phyloP scores from a whole-genome alignment of 2,329 filamentous ascomycete species.

The Torrubiellomyces zombiae region DNA sequence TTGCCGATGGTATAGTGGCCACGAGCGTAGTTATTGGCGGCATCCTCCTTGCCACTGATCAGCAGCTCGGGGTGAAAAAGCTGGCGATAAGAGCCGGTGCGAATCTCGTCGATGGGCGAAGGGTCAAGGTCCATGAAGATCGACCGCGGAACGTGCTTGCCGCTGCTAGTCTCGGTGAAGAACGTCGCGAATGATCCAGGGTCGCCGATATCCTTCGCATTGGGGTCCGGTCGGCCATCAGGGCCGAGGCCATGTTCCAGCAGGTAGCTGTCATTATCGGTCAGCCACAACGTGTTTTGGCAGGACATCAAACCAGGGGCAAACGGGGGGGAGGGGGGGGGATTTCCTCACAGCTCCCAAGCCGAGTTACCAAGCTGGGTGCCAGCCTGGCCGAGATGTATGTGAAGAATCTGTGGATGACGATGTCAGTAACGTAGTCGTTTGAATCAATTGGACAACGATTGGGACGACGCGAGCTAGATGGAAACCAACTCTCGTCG shows the following conservation, averaged over 20 bases:
- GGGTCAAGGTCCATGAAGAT: constrained; percentile 60
- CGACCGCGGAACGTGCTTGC: constrained; percentile 57
- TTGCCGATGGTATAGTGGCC: constrained; percentile 64
- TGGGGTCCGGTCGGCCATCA: constrained; percentile 48
- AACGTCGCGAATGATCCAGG: constrained; percentile 54
- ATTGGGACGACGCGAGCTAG: not conserved
- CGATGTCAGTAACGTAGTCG: constrained; percentile 5
- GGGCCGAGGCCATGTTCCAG: constrained; percentile 53
- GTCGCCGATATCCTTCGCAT: constrained; percentile 40
- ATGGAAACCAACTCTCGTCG: constrained; percentile 6
- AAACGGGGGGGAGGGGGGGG: no score
- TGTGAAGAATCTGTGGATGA: constrained; percentile 37
- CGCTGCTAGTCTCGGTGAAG: constrained; percentile 55
- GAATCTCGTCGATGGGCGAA: constrained; percentile 58
- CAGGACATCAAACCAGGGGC: no score
- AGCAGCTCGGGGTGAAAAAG: constrained; percentile 58
- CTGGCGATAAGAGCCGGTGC: constrained; percentile 48
- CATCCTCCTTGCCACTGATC: constrained; percentile 62
- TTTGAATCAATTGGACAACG: not conserved
- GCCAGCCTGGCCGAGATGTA: constrained; percentile 53
- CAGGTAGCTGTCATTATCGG: constrained; percentile 37
- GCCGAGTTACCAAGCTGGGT: constrained; percentile 60
- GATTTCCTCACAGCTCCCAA: constrained; percentile 52
- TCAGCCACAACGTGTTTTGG: constrained; percentile 10
- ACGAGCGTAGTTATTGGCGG: constrained; percentile 62